Conservation (phyloP, 768 basidiomycete genomes). For the Termitomyces bulborhizus region DNA sequence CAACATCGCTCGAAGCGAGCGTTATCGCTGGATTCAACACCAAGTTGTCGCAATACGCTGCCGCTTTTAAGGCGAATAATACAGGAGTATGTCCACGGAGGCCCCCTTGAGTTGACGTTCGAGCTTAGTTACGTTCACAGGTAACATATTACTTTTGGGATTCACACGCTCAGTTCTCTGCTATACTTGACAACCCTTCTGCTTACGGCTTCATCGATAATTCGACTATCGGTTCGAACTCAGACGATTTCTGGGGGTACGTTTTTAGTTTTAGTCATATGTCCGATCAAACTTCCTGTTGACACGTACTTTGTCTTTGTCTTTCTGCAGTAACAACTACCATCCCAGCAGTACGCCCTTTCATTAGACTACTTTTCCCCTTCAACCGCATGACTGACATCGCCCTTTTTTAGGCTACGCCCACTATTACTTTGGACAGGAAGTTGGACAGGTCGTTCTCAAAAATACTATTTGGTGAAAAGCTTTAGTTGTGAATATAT, state of each 20-base stretch:
- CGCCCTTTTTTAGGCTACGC: conserved; percentile 25
- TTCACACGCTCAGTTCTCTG: conserved; percentile 40
- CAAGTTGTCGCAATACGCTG: conserved; percentile 35
- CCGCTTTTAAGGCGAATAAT: conserved; percentile 36
- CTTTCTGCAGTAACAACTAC: conserved; percentile 40
- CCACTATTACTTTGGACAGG: conserved; percentile 30
- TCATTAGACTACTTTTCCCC: not conserved
- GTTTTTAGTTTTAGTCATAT: conserved; percentile 10
- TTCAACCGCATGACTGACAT: not conserved
- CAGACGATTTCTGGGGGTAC: conserved; percentile 51
- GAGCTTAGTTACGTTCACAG: conserved; percentile 17
- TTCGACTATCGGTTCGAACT: conserved; percentile 34
- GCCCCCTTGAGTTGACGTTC: not conserved
- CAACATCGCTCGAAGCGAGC: conserved; percentile 33
- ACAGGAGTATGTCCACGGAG: conserved; percentile 31
- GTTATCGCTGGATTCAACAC: conserved; percentile 49
- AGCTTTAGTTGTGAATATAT: not conserved
- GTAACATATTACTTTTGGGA: conserved; percentile 47
- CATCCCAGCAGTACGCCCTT: conserved; percentile 43
- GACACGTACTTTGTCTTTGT: not conserved
- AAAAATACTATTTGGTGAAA: conserved; percentile 20
- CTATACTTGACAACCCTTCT: conserved; percentile 40
- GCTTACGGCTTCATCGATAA: conserved; percentile 53
- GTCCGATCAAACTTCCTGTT: not conserved
- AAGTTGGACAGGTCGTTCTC: conserved; percentile 21